Evolutionary conservation across 352 stramenopile species (phyloP).

Genomic region (Globisporangium cystogenes): DNA sequence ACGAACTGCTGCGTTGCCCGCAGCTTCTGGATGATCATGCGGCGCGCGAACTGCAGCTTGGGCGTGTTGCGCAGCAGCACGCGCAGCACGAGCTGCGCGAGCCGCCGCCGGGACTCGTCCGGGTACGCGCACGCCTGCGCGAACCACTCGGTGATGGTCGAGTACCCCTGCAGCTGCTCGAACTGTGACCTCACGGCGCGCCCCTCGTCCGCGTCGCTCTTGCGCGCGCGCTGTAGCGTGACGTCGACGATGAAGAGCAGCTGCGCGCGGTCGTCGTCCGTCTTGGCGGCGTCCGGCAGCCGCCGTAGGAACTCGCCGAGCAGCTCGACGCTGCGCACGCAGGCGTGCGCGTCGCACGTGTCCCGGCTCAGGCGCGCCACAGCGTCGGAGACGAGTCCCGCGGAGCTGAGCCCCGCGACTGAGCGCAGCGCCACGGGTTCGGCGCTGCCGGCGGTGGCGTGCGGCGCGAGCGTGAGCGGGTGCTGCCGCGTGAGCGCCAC

Average conservation of each 20-base stretch:
- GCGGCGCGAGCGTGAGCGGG: conserved; percentile 30
- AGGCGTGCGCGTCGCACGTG: conserved; percentile 32
- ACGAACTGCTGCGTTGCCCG: conserved; percentile 20
- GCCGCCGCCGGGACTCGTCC: conserved; percentile 39
- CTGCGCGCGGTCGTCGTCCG: conserved; percentile 45
- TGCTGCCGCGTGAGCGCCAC: conserved; percentile 47
- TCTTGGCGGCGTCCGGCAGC: conserved; percentile 28
- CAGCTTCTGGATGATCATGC: conserved; percentile 25
- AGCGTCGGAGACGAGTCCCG: conserved; percentile 36
- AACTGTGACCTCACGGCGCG: conserved; percentile 35
- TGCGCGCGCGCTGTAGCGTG: conserved; percentile 25
- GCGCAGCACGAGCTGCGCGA: conserved; percentile 46
- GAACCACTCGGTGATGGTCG: conserved; percentile 54
- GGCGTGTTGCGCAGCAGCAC: conserved; percentile 52
- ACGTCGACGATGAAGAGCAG: conserved; percentile 52
- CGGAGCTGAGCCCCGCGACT: conserved; percentile 8
- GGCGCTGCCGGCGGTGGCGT: conserved; percentile 8
- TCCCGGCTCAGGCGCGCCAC: conserved; percentile 28
- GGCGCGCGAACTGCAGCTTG: conserved; percentile 34
- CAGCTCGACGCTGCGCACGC: conserved; percentile 24
- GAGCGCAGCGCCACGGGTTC: conserved; percentile 29
- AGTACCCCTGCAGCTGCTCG: conserved; percentile 53
- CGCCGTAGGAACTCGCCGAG: conserved; percentile 36
- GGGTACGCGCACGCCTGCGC: conserved; percentile 31
- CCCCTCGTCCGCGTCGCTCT: neutral